Base-by-base conservation (phyloP, 164 flowering plant species). In the Saururus chinensis region DNA sequence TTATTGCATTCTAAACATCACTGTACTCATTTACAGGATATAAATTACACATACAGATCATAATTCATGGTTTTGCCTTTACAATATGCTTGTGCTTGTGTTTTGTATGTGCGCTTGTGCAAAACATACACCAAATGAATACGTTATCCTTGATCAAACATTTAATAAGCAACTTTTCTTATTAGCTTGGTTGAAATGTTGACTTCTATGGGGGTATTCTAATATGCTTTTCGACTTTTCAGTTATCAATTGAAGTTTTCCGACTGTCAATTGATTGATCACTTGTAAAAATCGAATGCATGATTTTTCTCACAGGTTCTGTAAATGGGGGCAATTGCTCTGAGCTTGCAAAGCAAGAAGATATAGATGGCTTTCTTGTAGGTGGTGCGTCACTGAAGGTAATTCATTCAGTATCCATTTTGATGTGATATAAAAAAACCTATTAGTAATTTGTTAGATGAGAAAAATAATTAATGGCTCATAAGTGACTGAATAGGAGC, bases 321-420 rank as follows among this genome's bases (percentile, higher is more conserved):
- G 99, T 86, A 23, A 93, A 93, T 66, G 97, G 97, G 62, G 67
- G 84, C 79, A 93, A 90, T 67, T 85, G 82, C 66, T 83, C 89
- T 20, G 99, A 93, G 74, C 97, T 93, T 64, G 97, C 99, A 35
- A 90, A 90, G 68, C 63, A 93, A 74, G 96, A 88, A 73, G 97
- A 93, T 69, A 90, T 93, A 71, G 99, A 93, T 73, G 99, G 97
- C 14, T 93, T 93, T 76, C 97, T 93, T 56, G 97, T 93, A 56
- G 99, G 99, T 21, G 99, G 99, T 72, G 99, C 99, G 66, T 90
- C 98, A 53, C 75, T 93, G 56, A 93, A 93, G 92, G 97, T 93
- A 82, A 9, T 53, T n/a, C 9, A 55, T n/a, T n/a, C n/a, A n/a
- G n/a, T n/a, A n/a, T n/a, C n/a, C n/a, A n/a, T 20, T 13, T 21